phyloP scores from a whole-genome alignment of 306 rosid genomes.

The Quercus bicolor region DNA sequence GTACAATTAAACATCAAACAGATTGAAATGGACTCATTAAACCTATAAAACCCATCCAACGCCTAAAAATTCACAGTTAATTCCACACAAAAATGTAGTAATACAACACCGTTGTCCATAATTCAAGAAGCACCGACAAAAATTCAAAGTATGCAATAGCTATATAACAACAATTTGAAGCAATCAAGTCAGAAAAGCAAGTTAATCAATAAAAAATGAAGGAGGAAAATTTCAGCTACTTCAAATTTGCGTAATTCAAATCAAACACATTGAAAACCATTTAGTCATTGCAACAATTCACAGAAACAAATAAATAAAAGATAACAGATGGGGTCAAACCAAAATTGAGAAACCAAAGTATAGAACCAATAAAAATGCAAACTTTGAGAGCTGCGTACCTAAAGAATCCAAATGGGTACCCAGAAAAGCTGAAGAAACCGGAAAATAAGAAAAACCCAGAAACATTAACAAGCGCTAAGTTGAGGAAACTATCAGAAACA shows the following conservation, averaged over 20 bases:
- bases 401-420: constrained; percentile 1
- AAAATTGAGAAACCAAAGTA: not conserved
- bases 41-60: not conserved
- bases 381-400: not conserved
- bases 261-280: constrained; percentile 4
- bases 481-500: not conserved
- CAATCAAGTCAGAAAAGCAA: not conserved
- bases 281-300: not conserved
- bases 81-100: not conserved
- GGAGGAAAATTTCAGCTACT: not conserved
- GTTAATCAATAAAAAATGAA: not conserved
- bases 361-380: not conserved
- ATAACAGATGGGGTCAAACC: not conserved
- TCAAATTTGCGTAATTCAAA: constrained; percentile 6
- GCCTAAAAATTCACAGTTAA: not conserved
- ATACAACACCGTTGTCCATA: not conserved
- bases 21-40: not conserved
- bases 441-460: not conserved
- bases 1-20: too few relatives aligned
- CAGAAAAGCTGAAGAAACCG: not conserved
- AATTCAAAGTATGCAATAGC: not conserved
- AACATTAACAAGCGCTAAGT: not conserved
- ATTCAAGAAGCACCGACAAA: not conserved
- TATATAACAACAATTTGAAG: not conserved
- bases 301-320: not conserved